phyloP scores from a whole-genome alignment of 2,329 filamentous ascomycete genomes.

The Elsinoe batatas region DNA sequence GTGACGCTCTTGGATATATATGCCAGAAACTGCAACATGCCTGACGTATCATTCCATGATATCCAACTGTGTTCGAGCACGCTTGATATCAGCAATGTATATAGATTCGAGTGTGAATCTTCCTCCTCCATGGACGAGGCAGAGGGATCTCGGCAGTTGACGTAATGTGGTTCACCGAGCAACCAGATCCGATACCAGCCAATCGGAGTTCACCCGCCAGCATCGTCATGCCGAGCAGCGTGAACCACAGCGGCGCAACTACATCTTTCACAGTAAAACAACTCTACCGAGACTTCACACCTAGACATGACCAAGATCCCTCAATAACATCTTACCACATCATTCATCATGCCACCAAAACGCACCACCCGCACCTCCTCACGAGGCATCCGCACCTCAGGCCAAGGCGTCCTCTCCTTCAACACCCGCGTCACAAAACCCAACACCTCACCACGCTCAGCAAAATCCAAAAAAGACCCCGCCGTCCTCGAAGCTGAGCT shows the following conservation, averaged over 20 bases:
- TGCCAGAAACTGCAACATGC: no score
- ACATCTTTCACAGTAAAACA: not conserved
- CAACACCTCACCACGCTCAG: constrained; percentile 29
- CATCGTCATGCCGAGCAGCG: not conserved
- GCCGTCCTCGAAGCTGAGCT: constrained; percentile 24
- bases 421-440: constrained; percentile 51
- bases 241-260: not conserved
- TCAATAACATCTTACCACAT: not conserved
- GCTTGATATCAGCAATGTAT: no score
- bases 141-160: no score
- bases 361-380: constrained; percentile 28
- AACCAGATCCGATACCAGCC: not conserved
- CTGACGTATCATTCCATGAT: no score
- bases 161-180: no score
- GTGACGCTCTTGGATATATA: no score
- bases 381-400: constrained; percentile 38
- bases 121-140: no score
- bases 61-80: no score
- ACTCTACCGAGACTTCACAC: not conserved
- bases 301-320: not conserved
- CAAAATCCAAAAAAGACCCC: constrained; percentile 31
- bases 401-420: constrained; percentile 54
- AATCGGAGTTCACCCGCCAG: not conserved
- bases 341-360: constrained; percentile 35
- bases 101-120: no score